Conservation (phyloP, 768 basidiomycete species). For the Boletus subparvulus region DNA sequence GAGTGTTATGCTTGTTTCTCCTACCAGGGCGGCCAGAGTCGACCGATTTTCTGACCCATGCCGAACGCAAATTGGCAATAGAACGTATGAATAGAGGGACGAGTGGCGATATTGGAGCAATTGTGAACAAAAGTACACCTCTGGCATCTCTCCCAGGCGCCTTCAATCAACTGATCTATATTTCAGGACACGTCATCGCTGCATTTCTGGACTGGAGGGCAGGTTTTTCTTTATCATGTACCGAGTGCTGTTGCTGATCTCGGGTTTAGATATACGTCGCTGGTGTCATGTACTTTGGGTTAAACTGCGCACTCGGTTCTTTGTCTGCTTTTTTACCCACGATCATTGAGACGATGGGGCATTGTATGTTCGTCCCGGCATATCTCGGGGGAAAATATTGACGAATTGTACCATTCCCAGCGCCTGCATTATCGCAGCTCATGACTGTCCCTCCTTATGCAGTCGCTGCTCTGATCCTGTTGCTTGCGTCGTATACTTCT, state of each 20-base stretch:
- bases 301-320: constrained; percentile 49
- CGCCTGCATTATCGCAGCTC: constrained; percentile 45
- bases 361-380: constrained; percentile 32
- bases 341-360: constrained; percentile 51
- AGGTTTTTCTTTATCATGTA: background rate
- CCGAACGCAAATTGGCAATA: constrained; percentile 34
- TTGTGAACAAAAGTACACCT: constrained; percentile 39
- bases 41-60: constrained; percentile 32
- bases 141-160: background rate
- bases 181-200: constrained; percentile 39
- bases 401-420: constrained; percentile 24
- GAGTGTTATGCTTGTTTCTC: constrained; percentile 28
- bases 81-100: constrained; percentile 42
- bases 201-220: constrained; percentile 50
- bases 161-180: background rate
- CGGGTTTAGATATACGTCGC: constrained; percentile 39
- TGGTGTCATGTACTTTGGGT: constrained; percentile 50
- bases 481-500: constrained; percentile 39
- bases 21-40: constrained; percentile 36
- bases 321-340: constrained; percentile 55
- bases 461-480: constrained; percentile 38
- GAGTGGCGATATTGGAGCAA: constrained; percentile 42
- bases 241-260: constrained; percentile 5
- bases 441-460: constrained; percentile 58
- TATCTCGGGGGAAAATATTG: background rate